Evolutionary conservation across 2,329 filamentous ascomycete species (phyloP), one percentile per base, ranked within the genome.

Genomic region (Cordyceps cateniannulata): DNA sequence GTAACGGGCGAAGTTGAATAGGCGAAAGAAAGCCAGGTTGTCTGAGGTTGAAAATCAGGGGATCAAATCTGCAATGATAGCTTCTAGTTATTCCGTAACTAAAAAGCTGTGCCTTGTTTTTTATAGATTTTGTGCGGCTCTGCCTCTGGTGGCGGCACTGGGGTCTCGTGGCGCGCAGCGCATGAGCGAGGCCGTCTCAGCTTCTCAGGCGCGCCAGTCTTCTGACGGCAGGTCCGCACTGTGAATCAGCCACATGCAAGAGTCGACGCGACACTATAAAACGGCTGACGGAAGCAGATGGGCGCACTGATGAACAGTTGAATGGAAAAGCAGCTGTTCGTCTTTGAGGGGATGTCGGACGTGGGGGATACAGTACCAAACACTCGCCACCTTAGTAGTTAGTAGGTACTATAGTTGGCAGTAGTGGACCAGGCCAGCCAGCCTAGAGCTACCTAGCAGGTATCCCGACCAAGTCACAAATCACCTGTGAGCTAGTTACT

Each of bases 11-110:
- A 67, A 70, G 62, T 71, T 67, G 66, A 78, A 76, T 66, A 76
- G 72, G 62, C 72, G 71, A 57, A 77, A 76, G 55, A 74, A 76
- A 71, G 78, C 78, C 78, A 80, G 70, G 66, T 76, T 80, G 66
- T 55, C 60, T 22, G 48, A 5, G 12, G 22, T 22, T n/a, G 22
- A 25, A 18, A 45, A 22, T 4, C 5, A 5, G 22, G 2, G 27
- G 29, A 40, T 38, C 54, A 22, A 32, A 29, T 48, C 29, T n/a
- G 16, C 1, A 57, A 38, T 25, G 7, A n/a, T 14, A 12, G 10
- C 32, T n/a, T 18, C 29, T 48, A 35, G 32, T 20, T 45, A 10
- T 44, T 16, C n/a, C 18, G 40, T 18, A 45, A 35, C 18, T 18
- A 32, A 35, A 48, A 24, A 29, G 54, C 42, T 24, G 27, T 38